A percentile compares a stretch with the other conserved stretches of the same genome.
Evolutionary conservation across 1,284 basidiomycete species (phyloP).

Genomic region (Crepidotus sp.): DNA sequence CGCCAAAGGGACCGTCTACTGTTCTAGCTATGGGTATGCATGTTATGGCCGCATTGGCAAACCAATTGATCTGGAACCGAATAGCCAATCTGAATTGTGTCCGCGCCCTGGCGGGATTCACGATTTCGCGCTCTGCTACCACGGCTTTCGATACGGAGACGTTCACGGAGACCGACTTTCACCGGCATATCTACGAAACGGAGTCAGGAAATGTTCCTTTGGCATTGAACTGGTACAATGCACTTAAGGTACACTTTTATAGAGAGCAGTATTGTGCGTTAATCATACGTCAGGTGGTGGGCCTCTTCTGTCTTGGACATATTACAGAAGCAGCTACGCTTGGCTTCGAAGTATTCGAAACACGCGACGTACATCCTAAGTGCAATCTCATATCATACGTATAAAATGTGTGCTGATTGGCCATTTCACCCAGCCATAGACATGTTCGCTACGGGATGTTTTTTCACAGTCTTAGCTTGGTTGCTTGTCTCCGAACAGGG

Average conservation of each 20-base stretch:
- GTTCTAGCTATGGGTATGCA: slow-evolving; percentile 44
- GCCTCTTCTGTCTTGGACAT: slow-evolving; percentile 52
- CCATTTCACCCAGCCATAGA: slow-evolving; percentile 38
- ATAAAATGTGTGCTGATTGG: neutral
- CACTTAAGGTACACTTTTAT: slow-evolving; percentile 43
- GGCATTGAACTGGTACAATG: slow-evolving; percentile 57
- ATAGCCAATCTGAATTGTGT: slow-evolving; percentile 51
- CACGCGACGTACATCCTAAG: slow-evolving; percentile 54
- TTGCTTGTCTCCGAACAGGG: slow-evolving; percentile 44
- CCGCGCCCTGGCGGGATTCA: slow-evolving; percentile 54
- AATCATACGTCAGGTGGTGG: slow-evolving; percentile 37
- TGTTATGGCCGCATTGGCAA: neutral
- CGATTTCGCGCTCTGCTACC: slow-evolving; percentile 35
- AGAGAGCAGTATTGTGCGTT: neutral
- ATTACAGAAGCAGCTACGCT: slow-evolving; percentile 47
- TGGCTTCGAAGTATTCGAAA: slow-evolving; percentile 52
- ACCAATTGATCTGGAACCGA: slow-evolving; percentile 2
- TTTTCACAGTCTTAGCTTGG: slow-evolving; percentile 57
- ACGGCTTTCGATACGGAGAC: slow-evolving; percentile 52
- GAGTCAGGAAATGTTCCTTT: slow-evolving; percentile 42
- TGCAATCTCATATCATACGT: slow-evolving; percentile 21
- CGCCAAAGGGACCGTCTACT: slow-evolving; percentile 45
- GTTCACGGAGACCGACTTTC: slow-evolving; percentile 50
- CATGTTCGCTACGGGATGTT: slow-evolving; percentile 59
- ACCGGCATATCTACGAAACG: slow-evolving; percentile 32